Evolutionary conservation across 1,284 basidiomycete species (phyloP).

Genomic region (Neonothopanus nambi): DNA sequence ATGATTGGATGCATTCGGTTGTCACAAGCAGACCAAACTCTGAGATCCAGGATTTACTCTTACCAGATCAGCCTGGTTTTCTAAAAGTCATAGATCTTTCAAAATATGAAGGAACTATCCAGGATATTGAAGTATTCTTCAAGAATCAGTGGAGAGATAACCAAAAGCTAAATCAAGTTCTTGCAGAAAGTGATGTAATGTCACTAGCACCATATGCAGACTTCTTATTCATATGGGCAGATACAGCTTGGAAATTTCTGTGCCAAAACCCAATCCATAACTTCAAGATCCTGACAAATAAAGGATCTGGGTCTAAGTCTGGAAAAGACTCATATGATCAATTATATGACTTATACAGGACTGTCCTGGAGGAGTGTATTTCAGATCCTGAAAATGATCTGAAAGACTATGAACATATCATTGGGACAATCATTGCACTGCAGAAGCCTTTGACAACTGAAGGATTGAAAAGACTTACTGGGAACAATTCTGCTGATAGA

Average conservation of each 20-base stretch:
- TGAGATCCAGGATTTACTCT: neutral
- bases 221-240: neutral
- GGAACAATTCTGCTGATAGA: neutral
- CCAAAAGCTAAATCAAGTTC: neutral
- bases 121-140: neutral
- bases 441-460: neutral
- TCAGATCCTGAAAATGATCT: neutral
- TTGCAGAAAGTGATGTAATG: neutral
- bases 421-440: neutral
- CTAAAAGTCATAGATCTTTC: too few species aligned
- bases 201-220: neutral
- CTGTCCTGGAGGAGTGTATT: too few species aligned
- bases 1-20: neutral
- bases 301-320: too few species aligned
- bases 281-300: neutral
- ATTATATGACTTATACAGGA: neutral
- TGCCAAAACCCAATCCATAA: neutral
- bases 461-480: neutral
- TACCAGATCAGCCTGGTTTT: neutral
- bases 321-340: neutral
- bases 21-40: neutral
- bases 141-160: neutral
- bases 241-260: neutral
- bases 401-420: neutral
- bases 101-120: neutral